Evolutionary conservation across 495 filamentous ascomycete species (phyloP).

Genomic region (Xylaria flabelliformis): DNA sequence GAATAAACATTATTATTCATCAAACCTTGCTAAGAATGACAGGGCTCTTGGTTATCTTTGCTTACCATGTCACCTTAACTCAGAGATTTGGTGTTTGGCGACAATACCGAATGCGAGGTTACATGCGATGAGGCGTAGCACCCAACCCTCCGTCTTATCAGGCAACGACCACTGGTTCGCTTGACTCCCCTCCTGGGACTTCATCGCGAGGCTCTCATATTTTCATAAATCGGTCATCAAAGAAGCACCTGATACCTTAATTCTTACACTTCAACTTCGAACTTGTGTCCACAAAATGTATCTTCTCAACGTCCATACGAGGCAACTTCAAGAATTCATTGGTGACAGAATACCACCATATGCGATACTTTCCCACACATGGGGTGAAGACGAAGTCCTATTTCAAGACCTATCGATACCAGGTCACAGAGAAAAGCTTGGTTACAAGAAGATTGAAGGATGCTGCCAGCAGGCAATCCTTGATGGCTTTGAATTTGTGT

Average conservation of each 20-base stretch:
- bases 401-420: neutral
- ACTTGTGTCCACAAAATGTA: neutral
- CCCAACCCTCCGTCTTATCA: neutral
- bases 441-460: neutral
- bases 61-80: neutral
- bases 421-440: neutral
- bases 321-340: neutral
- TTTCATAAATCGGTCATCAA: neutral
- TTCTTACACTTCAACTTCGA: neutral
- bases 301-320: neutral
- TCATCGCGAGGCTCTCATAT: neutral
- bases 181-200: neutral
- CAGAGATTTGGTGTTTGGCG: neutral
- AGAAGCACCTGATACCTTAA: neutral
- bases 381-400: conserved; percentile 25
- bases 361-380: conserved; percentile 35
- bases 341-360: conserved; percentile 19
- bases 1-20: neutral
- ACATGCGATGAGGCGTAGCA: neutral
- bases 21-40: neutral
- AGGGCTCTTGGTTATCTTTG: too few relatives aligned
- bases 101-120: neutral
- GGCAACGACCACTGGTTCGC: neutral
- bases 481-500: conserved; percentile 27
- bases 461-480: neutral